Evolutionary conservation across 73 alveolate species (phyloP), one percentile per base, ranked within the genome.

Genomic region (Halteria grandinella): DNA sequence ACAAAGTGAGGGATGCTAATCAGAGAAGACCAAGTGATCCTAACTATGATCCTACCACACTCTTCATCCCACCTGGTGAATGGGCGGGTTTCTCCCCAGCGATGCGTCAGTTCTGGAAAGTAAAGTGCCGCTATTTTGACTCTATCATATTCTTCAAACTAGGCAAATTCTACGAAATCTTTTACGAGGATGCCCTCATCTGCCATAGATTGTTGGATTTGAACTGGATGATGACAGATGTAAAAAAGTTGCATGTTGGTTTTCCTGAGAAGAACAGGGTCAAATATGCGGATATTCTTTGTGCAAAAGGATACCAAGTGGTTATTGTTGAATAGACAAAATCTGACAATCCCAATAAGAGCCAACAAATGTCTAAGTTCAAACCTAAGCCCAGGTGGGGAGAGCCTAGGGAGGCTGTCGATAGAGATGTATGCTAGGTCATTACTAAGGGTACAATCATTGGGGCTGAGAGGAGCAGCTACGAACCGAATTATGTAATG

Each of bases 131-230:
- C 39, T 86, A 94, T 76, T 86, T 89, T 74, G 99, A 94, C 87
- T 92, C 92, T 69, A 95, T 93, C 48, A 86, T 94, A 44, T 90
- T 95, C 49, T 95, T 92, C 86, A 92, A 93, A 87, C 88, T 92
- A 50, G 99, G 99, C n/a, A 90, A 90, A 82, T 95, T 92, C 85
- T 95, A 93, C 69, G 98, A 93, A 87, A 49, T 95, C 92, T 8
- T 87, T 25, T 29, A 7, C 11, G n/a, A 36, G 47, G 98, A 93
- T 74, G 98, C 99, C 11, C 84, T 83, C 63, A 85, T 92, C 45
- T 91, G 97, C 17, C 88, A 87, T 54, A 87, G 84, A 21, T 59
- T 90, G n/a, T 79, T 92, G 11, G 97, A 86, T 43, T 71, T 95
- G 75, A 92, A 92, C 80, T 95, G 96, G 97, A 92, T 95, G 98